Evolutionary conservation across 1,284 basidiomycete species (phyloP).

Genomic region (Uromyces viciae-fabae): DNA sequence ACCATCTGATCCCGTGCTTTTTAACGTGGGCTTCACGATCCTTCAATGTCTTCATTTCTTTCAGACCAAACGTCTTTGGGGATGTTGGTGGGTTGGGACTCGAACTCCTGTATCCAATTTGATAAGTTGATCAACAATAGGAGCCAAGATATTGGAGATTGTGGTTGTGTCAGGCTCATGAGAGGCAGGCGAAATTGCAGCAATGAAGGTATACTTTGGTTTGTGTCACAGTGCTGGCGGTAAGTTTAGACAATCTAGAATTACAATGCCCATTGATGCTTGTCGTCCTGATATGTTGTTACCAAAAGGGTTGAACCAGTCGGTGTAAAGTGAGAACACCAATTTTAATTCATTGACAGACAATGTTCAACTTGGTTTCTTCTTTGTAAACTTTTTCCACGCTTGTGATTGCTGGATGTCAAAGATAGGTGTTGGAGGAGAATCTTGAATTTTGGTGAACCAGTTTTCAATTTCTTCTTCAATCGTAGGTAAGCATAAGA

Average conservation of each 20-base stretch:
- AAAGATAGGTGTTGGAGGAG: not conserved
- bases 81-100: not conserved
- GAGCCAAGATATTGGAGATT: conserved; percentile 12
- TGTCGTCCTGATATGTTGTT: conserved; percentile 5
- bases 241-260: conserved; percentile 19
- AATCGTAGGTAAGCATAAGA: not conserved
- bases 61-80: not conserved
- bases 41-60: not conserved
- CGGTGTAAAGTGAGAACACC: not conserved
- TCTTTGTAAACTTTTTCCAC: not conserved
- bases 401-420: not conserved
- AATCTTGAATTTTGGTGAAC: not conserved
- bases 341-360: not conserved
- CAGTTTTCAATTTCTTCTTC: conserved; percentile 18
- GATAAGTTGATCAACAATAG: conserved; percentile 23
- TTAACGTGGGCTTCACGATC: not conserved
- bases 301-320: conserved; percentile 1
- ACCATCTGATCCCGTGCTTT: not conserved
- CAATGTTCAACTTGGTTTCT: not conserved
- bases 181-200: not conserved
- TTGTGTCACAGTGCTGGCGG: not conserved
- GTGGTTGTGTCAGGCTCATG: not conserved
- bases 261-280: conserved; percentile 12
- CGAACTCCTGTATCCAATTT: not conserved
- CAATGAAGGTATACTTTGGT: not conserved